Evolutionary conservation across 78 protist genomes (phyloP).

Genomic region (Capsaspora owczarzaki): DNA sequence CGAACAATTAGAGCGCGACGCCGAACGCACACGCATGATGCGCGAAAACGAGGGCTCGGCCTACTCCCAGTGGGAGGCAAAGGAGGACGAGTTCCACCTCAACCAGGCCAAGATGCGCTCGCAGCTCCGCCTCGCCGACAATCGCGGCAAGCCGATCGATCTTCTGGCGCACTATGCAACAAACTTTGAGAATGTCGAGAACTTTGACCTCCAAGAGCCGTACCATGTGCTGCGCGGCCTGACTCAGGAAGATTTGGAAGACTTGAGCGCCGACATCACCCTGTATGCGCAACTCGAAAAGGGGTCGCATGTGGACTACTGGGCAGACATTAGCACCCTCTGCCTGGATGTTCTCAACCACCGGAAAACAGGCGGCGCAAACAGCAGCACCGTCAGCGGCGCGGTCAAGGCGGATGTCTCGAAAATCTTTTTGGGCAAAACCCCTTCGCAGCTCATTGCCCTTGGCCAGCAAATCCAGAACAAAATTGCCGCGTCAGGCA

Average conservation of each 20-base stretch:
- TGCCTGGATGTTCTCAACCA: constrained; percentile 3
- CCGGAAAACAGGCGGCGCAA: not conserved
- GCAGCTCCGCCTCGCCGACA: constrained; percentile 47
- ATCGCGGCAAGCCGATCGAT: constrained; percentile 76
- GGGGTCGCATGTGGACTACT: constrained; percentile 7
- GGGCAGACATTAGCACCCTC: constrained; percentile 29
- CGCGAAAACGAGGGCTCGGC: constrained; percentile 35
- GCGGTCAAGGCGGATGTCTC: not conserved
- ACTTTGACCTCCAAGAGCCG: constrained; percentile 36
- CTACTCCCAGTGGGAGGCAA: not conserved
- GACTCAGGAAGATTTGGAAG: constrained; percentile 22
- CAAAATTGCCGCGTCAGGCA: not conserved
- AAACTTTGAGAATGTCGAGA: not conserved
- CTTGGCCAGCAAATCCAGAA: constrained; percentile 31
- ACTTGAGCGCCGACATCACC: constrained; percentile 25
- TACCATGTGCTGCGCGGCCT: constrained; percentile 25
- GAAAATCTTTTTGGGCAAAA: constrained; percentile 37
- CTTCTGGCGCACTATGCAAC: constrained; percentile 27
- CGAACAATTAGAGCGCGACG: constrained; percentile 56
- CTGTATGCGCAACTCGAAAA: constrained; percentile 15
- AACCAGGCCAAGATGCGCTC: constrained; percentile 53
- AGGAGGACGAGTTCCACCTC: constrained; percentile 57
- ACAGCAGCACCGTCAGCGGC: not conserved
- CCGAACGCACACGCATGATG: constrained; percentile 41
- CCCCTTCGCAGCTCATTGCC: constrained; percentile 33